Evolutionary conservation across 2,329 filamentous ascomycete genomes (phyloP).

Genomic region (Leptographium procerum): DNA sequence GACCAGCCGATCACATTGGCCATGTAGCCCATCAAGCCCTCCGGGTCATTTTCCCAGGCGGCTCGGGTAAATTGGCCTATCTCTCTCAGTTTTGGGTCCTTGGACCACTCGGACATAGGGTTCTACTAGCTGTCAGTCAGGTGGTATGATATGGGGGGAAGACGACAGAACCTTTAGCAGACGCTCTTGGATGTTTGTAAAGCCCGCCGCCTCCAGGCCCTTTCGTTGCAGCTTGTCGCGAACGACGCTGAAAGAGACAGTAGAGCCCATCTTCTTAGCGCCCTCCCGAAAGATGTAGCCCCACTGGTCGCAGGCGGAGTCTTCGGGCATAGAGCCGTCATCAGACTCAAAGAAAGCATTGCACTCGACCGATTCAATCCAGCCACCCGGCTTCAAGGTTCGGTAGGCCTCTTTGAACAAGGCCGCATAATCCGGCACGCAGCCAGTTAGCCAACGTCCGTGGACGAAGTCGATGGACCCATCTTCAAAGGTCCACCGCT

Average conservation of each 20-base stretch:
- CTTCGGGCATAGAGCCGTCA: conserved; percentile 13
- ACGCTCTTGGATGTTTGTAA: background rate
- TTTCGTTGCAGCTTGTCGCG: background rate
- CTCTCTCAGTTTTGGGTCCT: background rate
- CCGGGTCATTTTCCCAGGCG: conserved; percentile 3
- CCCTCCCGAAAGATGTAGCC: conserved; percentile 8
- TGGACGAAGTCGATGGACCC: conserved; percentile 46
- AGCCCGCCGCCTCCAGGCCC: background rate
- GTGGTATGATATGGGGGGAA: background rate
- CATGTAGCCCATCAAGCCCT: conserved; percentile 9
- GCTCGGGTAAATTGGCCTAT: background rate
- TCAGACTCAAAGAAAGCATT: conserved; percentile 13
- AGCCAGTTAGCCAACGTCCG: conserved; percentile 39
- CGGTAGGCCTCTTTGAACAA: conserved; percentile 35
- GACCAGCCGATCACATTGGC: conserved; percentile 10
- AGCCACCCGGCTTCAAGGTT: conserved; percentile 42
- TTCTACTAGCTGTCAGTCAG: background rate
- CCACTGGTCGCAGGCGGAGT: conserved; percentile 15
- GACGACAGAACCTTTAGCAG: background rate
- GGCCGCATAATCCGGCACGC: conserved; percentile 38
- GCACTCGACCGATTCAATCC: conserved; percentile 15
- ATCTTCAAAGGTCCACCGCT: conserved; percentile 32
- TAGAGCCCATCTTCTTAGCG: background rate
- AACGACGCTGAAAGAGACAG: background rate
- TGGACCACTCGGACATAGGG: background rate